A percentile compares a stretch with the other conserved stretches of the same genome.
Evolutionary conservation across 352 stramenopile genomes (phyloP).

Genomic region (Globisporangium cederbergense): DNA sequence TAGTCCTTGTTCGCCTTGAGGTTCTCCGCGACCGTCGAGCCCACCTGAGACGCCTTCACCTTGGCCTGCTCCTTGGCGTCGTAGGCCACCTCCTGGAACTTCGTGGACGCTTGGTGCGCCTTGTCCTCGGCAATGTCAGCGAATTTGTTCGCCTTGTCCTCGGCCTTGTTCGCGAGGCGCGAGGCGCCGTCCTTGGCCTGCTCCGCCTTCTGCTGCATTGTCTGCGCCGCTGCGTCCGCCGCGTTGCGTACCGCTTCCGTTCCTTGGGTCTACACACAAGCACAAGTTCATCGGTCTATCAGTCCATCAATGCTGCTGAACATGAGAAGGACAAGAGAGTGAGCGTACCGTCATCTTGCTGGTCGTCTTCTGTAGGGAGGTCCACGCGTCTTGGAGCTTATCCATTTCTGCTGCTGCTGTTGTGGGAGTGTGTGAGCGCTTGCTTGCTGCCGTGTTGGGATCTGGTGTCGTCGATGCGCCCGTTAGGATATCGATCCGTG

Average conservation of each 20-base stretch:
- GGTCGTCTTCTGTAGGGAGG: conserved; percentile 8
- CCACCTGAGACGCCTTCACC: conserved; percentile 13
- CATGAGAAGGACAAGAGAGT: neutral
- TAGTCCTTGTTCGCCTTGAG: conserved; percentile 28
- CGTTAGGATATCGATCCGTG: conserved; percentile 5
- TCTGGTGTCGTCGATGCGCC: neutral
- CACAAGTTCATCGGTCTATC: neutral
- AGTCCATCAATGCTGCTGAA: neutral
- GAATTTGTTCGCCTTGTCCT: conserved; percentile 16
- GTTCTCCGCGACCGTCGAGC: conserved; percentile 10
- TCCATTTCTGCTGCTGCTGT: conserved; percentile 11
- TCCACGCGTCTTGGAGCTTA: conserved; percentile 17
- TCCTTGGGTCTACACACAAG: conserved; percentile 3
- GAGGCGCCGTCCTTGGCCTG: conserved; percentile 16
- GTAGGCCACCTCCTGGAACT: conserved; percentile 23
- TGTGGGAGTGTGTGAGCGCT: neutral
- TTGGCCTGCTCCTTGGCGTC: conserved; percentile 27
- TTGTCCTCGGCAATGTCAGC: conserved; percentile 12
- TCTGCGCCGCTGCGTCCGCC: conserved; percentile 10
- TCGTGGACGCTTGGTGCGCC: conserved; percentile 21
- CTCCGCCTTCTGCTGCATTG: conserved; percentile 18
- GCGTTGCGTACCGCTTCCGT: conserved; percentile 13
- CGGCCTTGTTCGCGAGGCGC: neutral
- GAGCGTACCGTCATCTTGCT: conserved; percentile 9
- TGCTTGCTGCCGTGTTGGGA: neutral